Base-by-base conservation (phyloP, 2,329 filamentous ascomycete genomes). In the Mycogone perniciosa region DNA sequence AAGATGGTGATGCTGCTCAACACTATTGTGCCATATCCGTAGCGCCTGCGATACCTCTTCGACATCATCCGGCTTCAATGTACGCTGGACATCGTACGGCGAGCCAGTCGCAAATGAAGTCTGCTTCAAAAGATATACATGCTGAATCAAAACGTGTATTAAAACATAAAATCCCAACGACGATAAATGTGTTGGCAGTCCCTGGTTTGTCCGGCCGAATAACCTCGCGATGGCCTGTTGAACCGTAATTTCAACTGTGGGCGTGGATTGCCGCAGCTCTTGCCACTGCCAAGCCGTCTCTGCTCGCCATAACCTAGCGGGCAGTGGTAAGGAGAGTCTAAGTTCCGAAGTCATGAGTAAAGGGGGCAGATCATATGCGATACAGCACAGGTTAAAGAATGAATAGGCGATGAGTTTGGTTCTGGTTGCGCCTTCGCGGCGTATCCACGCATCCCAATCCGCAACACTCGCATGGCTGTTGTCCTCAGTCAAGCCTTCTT, bases 131-230 rank as follows among this genome's bases (percentile, higher is more conserved):
- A 88, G 72, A 62, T 84, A 88, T 11, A 89, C 83, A 54, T 88
- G 84, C 59, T 89, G 85, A 8, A 88, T 76, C 27, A 89, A 64
- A 4, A 84, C 84, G 59, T 88, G 84, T 3, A 89, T 84, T 33
- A 89, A 71, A 6, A 87, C 77, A 56, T 89, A 88, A 58, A 85
- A 85, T 1, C 84, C 85, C 6, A 86, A 66, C 0, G 81, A 80
- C 0, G 79, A 81, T 50, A 81, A 70, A 41, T 75, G 73, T 0
- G 72, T 66, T 1, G 75, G 74, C 1, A 77, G 69, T 0, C 69
- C 71, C 54, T 78, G 73, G 1, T 71, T 68, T 3, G 72, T 67
- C 34, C 80, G 74, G 29, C 77, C 72, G 34, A 85, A 72, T 0
- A 84, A 67, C 38, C 76, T 69, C 5, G 73, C 72, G 44, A 85